Evolutionary conservation across 1,284 basidiomycete species (phyloP).

Genomic region (Garcileccinum viscosum): DNA sequence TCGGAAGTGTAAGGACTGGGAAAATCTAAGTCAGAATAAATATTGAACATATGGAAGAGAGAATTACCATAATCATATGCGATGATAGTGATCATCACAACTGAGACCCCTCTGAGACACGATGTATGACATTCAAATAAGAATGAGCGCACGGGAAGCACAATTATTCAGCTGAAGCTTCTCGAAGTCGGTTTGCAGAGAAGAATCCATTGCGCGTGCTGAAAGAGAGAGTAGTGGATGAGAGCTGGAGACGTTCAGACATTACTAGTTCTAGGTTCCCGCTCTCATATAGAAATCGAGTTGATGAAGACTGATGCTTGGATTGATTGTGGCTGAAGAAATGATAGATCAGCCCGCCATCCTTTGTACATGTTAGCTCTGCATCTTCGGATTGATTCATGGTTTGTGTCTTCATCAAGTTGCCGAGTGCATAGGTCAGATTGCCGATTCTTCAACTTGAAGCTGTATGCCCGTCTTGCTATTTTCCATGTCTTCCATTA

Average conservation of each 20-base stretch:
- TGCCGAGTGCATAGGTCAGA: not conserved
- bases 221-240: not conserved
- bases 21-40: not conserved
- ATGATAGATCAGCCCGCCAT: not conserved
- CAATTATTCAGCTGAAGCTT: not conserved
- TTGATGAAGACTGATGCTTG: too few relatives aligned
- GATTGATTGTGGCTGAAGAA: not conserved
- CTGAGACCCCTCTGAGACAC: not conserved
- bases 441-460: not conserved
- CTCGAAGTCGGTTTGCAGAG: not conserved
- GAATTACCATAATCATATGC: not conserved
- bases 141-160: not conserved
- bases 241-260: too few relatives aligned
- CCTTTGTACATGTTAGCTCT: too few relatives aligned
- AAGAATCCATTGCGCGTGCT: too few relatives aligned
- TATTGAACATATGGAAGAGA: not conserved
- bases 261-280: too few relatives aligned
- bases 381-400: not conserved
- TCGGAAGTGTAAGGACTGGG: not conserved
- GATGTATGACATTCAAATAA: too few relatives aligned
- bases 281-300: too few relatives aligned
- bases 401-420: not conserved
- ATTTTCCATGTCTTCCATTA: too few relatives aligned
- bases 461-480: too few relatives aligned
- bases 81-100: not conserved